These are phyloP conservation scores for Colletotrichum euphorbiae DNA, from an alignment of 2,329 filamentous ascomycete genomes.

Conservation along the genomic window DNA sequence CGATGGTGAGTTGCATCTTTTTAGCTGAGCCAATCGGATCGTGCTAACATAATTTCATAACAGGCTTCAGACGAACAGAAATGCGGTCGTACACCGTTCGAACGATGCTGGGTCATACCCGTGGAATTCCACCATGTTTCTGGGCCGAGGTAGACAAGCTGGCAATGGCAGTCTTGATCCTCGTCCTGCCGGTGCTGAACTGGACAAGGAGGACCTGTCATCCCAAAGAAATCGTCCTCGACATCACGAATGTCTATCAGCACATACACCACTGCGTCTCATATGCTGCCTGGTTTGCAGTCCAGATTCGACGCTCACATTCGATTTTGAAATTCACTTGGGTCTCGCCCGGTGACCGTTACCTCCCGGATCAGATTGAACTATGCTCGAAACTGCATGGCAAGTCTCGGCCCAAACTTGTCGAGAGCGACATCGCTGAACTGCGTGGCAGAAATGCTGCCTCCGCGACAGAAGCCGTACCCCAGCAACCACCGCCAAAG, in stretches of 20 bases:
- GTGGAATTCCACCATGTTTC: constrained; percentile 44
- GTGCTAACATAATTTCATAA: constrained; percentile 4
- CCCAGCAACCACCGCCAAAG: not conserved
- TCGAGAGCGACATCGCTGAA: not conserved
- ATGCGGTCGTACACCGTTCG: constrained; percentile 45
- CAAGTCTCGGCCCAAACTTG: constrained; percentile 29
- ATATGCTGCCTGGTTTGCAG: constrained; percentile 47
- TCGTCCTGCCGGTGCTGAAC: constrained; percentile 45
- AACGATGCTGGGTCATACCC: constrained; percentile 42
- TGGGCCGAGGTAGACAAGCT: constrained; percentile 48
- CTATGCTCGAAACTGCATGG: constrained; percentile 38
- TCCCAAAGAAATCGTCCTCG: not conserved
- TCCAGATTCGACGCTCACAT: constrained; percentile 44
- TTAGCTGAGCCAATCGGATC: too few species aligned
- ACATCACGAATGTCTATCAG: constrained; percentile 25
- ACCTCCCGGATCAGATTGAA: constrained; percentile 42
- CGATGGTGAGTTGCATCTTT: constrained; percentile 44
- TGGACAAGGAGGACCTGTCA: constrained; percentile 37
- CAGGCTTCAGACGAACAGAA: constrained; percentile 47
- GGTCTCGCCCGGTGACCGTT: constrained; percentile 46
- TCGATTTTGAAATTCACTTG: constrained; percentile 44
- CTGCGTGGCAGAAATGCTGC: not conserved
- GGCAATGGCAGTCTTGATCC: constrained; percentile 40
- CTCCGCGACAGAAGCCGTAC: not conserved
- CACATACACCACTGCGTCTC: constrained; percentile 47